phyloP scores from a whole-genome alignment of 179 eudicot genomes.

The Heliamphora pulchella region DNA sequence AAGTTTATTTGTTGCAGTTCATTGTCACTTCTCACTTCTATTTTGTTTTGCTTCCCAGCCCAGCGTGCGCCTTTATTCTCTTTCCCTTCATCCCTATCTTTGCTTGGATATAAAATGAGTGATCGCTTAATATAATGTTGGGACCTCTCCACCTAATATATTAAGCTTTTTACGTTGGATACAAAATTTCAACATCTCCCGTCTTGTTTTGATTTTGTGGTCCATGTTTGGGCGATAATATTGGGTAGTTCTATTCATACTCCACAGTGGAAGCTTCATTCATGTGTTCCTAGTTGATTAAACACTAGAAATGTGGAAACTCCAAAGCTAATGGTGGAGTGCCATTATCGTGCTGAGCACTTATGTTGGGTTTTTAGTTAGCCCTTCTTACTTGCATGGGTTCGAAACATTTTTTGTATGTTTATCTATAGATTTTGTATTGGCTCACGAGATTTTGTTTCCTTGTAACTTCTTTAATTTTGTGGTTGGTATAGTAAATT shows the following conservation, averaged over 20 bases:
- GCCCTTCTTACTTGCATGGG: background rate
- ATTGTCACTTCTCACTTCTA: background rate
- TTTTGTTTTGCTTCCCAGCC: background rate
- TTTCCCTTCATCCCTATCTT: background rate
- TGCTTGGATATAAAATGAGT: too few relatives aligned
- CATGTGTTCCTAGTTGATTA: background rate
- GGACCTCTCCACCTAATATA: too few relatives aligned
- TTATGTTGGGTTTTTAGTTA: background rate
- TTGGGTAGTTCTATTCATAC: background rate
- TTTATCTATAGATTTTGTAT: background rate
- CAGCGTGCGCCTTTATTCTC: background rate
- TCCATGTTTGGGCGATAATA: background rate
- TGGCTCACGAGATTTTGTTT: background rate
- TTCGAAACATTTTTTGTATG: background rate
- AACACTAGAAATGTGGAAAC: background rate
- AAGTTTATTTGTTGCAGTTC: background rate
- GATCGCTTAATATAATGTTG: too few relatives aligned
- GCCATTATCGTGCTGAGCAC: background rate
- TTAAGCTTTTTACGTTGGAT: too few relatives aligned
- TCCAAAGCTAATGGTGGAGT: constrained; percentile 1
- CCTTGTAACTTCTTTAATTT: background rate
- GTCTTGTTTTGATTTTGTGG: background rate
- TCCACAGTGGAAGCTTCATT: background rate
- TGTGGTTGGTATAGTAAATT: constrained; percentile 8
- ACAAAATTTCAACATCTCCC: too few relatives aligned